These are phyloP conservation scores for Mycena sp. DNA, from an alignment of 1,284 basidiomycete genomes.

Conservation along the genomic window DNA sequence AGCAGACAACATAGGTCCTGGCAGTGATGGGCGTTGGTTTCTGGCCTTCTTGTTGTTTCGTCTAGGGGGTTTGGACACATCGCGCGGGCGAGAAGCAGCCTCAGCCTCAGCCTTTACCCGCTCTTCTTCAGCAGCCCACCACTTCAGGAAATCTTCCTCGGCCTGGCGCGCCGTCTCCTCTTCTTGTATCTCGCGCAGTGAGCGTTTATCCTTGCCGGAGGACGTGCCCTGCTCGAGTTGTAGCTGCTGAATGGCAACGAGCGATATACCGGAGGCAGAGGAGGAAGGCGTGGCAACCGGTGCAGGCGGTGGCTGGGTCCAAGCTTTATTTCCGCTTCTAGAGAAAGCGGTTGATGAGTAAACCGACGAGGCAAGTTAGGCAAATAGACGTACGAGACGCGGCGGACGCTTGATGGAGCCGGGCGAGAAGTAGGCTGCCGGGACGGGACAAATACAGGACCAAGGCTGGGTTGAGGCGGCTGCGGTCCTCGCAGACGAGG, in stretches of 20 bases:
- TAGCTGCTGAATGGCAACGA: constrained; percentile 85
- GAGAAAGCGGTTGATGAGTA: constrained; percentile 28
- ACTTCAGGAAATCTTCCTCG: constrained; percentile 84
- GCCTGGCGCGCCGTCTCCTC: constrained; percentile 77
- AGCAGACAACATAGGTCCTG: constrained; percentile 31
- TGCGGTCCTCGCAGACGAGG: constrained; percentile 30
- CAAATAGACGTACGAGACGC: constrained; percentile 63
- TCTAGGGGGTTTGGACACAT: constrained; percentile 30
- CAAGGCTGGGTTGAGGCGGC: constrained; percentile 52
- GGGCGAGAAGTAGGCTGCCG: constrained; percentile 52
- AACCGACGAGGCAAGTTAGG: not conserved
- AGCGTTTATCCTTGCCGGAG: constrained; percentile 63
- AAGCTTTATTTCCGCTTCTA: constrained; percentile 61
- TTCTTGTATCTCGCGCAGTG: constrained; percentile 85
- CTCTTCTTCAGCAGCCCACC: constrained; percentile 89
- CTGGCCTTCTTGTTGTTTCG: constrained; percentile 27
- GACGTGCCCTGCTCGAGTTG: constrained; percentile 66
- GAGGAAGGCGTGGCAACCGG: constrained; percentile 53
- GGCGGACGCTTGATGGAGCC: constrained; percentile 48
- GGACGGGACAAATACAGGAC: constrained; percentile 70
- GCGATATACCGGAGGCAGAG: constrained; percentile 64
- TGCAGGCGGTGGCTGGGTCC: constrained; percentile 65
- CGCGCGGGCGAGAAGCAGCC: constrained; percentile 32
- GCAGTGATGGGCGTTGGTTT: constrained; percentile 21
- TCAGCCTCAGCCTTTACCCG: constrained; percentile 62